Percentiles rank a stretch among this genome's conserved stretches.
phyloP scores from a whole-genome alignment of 441 rosid genomes.

The Syzygium malaccense region DNA sequence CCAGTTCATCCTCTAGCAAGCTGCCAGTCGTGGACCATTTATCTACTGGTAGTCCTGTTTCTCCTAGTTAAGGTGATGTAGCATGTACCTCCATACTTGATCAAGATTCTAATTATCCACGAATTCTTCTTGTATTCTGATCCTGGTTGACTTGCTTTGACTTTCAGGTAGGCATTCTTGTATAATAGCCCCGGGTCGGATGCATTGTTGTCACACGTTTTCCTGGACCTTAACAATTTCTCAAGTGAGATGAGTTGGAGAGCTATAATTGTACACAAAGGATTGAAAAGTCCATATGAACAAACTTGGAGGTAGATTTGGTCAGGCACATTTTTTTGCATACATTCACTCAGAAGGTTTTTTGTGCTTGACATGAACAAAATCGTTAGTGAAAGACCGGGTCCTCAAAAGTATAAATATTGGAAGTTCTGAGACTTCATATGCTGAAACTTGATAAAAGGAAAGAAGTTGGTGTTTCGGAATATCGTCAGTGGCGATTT shows the following conservation, averaged over 20 bases:
- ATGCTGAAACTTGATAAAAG: neutral
- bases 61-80: neutral
- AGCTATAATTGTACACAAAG: neutral
- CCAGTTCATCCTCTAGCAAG: constrained; percentile 28
- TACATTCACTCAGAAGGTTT: neutral
- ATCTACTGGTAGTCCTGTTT: constrained; percentile 1
- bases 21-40: constrained; percentile 8
- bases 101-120: neutral
- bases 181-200: neutral
- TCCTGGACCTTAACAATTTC: neutral
- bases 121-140: neutral
- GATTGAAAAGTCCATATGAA: neutral
- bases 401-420: neutral
- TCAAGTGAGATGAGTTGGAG: neutral
- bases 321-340: neutral
- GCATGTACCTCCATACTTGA: neutral
- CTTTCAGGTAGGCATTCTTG: neutral
- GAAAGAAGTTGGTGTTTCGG: neutral
- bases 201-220: neutral
- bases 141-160: neutral
- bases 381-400: neutral
- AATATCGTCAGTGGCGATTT: neutral
- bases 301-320: neutral
- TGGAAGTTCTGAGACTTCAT: neutral
- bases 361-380: neutral